Evolutionary conservation across 2,329 filamentous ascomycete genomes (phyloP), one percentile per base, ranked within the genome.

Genomic region (Neurospora crassa): DNA sequence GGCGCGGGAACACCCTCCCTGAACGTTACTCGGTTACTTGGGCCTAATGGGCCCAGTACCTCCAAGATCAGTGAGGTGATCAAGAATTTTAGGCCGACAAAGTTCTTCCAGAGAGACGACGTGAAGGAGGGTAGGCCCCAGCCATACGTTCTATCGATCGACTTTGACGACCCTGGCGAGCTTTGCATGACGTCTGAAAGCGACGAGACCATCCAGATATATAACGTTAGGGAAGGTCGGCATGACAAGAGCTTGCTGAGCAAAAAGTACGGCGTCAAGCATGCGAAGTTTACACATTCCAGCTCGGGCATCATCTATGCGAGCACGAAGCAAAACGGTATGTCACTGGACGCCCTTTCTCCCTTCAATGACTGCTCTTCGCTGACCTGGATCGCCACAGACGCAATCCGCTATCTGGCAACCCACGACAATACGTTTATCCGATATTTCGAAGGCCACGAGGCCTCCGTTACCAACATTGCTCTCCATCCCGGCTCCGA

Each of bases 391-490:
- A 68, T 24, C 29, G 59, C 41, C 14, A 29, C 71, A 91, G 91
- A 95, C 83, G 94, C 89, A 77, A 96, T 92, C 75, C 91, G 90
- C 79, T 97, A 92, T 82, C 91, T 94, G 73, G 96, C 89, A 71
- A 97, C 91, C 14, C 96, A 99, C 81, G 96, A 98, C 81, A 97
- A 98, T 82, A 92, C 91, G 72, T 99, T 97, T 80, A 92, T 98
- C 73, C 92, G 96, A 74, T 99, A 99, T 82, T 99, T 98, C 79
- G 91, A 92, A 73, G 96, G 95, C 68, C 96, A 99, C 80, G 91
- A 92, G 59, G 91, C 88, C 72, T 86, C 90, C 70, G 96, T 99
- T 43, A 98, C 95, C 20, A 91, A 87, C 73, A 86, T 99, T 40
- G 85, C 91, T 1, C 87, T 98, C 74, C 95, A 94, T 74, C 96